Conservation (phyloP, 1,284 basidiomycete species). For the Melampsora occidentalis region DNA sequence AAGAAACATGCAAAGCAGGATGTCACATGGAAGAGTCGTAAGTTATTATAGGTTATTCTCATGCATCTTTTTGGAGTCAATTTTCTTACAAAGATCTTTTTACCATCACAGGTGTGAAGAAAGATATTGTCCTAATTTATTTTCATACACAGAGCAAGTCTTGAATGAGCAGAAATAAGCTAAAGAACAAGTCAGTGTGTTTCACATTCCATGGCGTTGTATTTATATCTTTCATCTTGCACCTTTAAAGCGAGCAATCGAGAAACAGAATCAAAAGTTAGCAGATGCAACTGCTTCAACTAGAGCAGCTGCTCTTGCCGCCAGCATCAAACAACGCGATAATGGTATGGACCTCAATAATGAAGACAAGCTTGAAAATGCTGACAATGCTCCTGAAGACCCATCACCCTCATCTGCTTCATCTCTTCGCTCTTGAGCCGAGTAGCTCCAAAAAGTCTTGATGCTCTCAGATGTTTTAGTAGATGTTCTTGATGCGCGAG, state of each 20-base stretch:
- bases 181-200: conserved; percentile 5
- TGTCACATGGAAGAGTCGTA: conserved; percentile 85
- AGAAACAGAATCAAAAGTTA: conserved; percentile 7
- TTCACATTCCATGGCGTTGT: too few relatives aligned
- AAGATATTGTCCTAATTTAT: conserved; percentile 91
- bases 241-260: not conserved
- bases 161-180: conserved; percentile 66
- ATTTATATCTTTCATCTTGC: too few relatives aligned
- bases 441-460: conserved; percentile 78
- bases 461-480: conserved; percentile 89
- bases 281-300: conserved; percentile 15
- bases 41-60: conserved; percentile 55
- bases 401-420: conserved; percentile 16
- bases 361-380: not conserved
- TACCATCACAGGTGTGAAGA: conserved; percentile 64
- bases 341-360: conserved; percentile 26
- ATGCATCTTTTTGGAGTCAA: conserved; percentile 23
- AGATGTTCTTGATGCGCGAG: conserved; percentile 82
- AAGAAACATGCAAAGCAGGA: conserved; percentile 78
- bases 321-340: not conserved
- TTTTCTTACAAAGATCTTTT: too few relatives aligned
- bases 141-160: conserved; percentile 95
- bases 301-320: conserved; percentile 29
- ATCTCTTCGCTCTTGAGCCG: conserved; percentile 54
- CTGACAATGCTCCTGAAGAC: conserved; percentile 11